Evolutionary conservation across 1,284 basidiomycete species (phyloP).

Genomic region (Pulveroboletus sp.): DNA sequence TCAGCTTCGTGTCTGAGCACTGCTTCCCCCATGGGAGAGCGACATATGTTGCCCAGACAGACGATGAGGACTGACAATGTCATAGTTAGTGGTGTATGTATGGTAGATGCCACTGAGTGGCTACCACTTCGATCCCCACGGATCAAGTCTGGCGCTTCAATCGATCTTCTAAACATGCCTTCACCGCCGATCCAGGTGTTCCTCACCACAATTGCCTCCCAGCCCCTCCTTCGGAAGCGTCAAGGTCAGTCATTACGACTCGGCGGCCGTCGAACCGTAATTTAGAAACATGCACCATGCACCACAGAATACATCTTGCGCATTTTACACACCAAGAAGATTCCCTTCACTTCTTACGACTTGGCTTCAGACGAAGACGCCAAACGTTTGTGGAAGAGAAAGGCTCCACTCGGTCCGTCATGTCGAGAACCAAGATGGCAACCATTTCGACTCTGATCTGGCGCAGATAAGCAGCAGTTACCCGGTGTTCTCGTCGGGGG

Average conservation of each 20-base stretch:
- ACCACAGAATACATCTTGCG: constrained; percentile 68
- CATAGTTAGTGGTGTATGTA: constrained; percentile 22
- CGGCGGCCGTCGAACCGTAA: background rate
- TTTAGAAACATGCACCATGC: background rate
- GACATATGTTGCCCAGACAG: constrained; percentile 78
- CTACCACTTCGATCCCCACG: constrained; percentile 4
- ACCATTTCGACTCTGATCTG: constrained; percentile 3
- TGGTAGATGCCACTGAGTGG: background rate
- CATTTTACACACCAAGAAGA: constrained; percentile 80
- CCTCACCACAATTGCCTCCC: constrained; percentile 82
- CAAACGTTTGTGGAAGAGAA: constrained; percentile 78
- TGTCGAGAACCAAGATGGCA: constrained; percentile 1
- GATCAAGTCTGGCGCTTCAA: background rate
- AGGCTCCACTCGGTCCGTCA: constrained; percentile 62
- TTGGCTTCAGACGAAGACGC: constrained; percentile 78
- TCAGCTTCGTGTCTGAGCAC: constrained; percentile 58
- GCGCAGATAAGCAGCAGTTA: constrained; percentile 71
- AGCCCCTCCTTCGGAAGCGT: constrained; percentile 69
- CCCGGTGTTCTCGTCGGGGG: constrained; percentile 79
- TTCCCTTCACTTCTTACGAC: constrained; percentile 76
- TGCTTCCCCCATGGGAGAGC: constrained; percentile 81
- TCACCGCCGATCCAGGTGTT: constrained; percentile 79
- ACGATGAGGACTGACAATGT: constrained; percentile 61
- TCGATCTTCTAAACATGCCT: constrained; percentile 49
- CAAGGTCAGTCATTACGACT: constrained; percentile 50